These are phyloP conservation scores for Phytopythium aichiense DNA, from an alignment of 352 stramenopile genomes.

Conservation along the genomic window DNA sequence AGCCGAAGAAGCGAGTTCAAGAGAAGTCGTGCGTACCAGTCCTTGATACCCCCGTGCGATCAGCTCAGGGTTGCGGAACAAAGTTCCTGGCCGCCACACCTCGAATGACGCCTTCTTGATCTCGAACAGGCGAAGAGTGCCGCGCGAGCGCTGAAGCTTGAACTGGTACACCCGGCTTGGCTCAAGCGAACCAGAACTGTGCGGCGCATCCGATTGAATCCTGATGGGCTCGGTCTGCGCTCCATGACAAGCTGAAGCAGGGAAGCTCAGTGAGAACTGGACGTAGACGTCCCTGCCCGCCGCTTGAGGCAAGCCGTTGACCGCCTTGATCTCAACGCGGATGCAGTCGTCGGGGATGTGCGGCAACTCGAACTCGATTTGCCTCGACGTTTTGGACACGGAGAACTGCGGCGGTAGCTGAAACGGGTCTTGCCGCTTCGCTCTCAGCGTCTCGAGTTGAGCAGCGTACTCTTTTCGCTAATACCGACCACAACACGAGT, in stretches of 20 bases:
- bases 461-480: constrained; percentile 59
- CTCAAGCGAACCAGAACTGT: constrained; percentile 16
- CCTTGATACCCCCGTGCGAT: constrained; percentile 60
- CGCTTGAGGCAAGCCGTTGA: constrained; percentile 37
- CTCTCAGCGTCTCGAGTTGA: constrained; percentile 45
- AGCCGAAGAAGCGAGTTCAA: neutral
- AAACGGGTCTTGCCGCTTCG: constrained; percentile 39
- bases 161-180: constrained; percentile 36
- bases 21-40: constrained; percentile 35
- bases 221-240: constrained; percentile 41
- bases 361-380: constrained; percentile 42
- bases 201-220: constrained; percentile 27
- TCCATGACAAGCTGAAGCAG: constrained; percentile 49
- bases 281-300: constrained; percentile 57
- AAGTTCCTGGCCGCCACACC: constrained; percentile 57
- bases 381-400: constrained; percentile 28
- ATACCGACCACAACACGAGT: constrained; percentile 12
- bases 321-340: constrained; percentile 37
- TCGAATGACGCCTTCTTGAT: constrained; percentile 80
- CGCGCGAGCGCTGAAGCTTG: constrained; percentile 51
- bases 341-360: constrained; percentile 52
- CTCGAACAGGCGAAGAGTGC: constrained; percentile 72
- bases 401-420: constrained; percentile 45
- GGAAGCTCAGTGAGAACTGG: constrained; percentile 75
- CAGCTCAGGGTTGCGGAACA: constrained; percentile 66